Evolutionary conservation across 139 green algal species (phyloP).

Genomic region (Chlorella sp.): DNA sequence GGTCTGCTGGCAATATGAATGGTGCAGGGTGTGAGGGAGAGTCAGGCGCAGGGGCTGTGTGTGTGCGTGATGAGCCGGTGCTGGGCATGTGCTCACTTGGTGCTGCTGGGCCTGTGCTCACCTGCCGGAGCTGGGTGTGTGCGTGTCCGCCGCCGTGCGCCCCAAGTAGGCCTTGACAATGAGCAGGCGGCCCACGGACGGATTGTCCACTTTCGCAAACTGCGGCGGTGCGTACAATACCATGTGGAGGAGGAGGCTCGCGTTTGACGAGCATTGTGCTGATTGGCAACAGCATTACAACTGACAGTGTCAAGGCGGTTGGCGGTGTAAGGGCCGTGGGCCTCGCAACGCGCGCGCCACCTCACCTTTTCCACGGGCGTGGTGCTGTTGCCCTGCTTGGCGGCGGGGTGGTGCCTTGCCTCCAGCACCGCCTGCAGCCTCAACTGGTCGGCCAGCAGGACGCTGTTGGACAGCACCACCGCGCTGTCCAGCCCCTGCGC

Average conservation of each 20-base stretch:
- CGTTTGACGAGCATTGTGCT: neutral
- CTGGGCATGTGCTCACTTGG: no score
- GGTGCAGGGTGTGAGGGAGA: no score
- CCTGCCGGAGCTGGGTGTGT: neutral
- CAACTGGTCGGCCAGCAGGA: slow-evolving; percentile 34
- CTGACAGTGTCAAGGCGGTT: neutral
- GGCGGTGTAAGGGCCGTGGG: no score
- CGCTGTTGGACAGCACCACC: slow-evolving; percentile 38
- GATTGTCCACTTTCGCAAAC: neutral
- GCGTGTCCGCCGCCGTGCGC: slow-evolving; percentile 8
- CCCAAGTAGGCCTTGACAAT: slow-evolving; percentile 50
- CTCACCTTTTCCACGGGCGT: no score
- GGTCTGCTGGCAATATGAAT: no score
- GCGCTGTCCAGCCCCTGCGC: slow-evolving; percentile 41
- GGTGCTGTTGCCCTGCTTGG: slow-evolving; percentile 6
- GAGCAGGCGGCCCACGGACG: slow-evolving; percentile 26
- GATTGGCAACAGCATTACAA: neutral
- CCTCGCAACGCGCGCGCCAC: no score
- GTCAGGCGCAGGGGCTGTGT: no score
- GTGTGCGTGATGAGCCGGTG: no score
- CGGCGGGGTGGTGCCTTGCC: slow-evolving; percentile 1
- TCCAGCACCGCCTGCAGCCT: slow-evolving; percentile 24
- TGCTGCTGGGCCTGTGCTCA: no score
- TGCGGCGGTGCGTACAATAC: neutral
- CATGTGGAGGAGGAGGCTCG: neutral